These are phyloP conservation scores for Sophora flavescens DNA, from an alignment of 306 rosid species.

Conservation along the genomic window DNA sequence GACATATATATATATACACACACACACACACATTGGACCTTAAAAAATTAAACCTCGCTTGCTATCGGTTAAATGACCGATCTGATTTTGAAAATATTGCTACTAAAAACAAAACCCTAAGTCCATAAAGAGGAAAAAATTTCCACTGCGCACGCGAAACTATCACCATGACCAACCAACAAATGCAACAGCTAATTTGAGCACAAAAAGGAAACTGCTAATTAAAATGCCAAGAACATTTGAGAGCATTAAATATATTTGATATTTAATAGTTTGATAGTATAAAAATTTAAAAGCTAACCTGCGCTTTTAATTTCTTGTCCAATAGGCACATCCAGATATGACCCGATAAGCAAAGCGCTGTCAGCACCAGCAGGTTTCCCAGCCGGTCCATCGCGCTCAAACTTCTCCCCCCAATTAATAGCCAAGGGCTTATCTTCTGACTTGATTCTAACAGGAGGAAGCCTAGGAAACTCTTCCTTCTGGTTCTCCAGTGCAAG, in stretches of 20 bases:
- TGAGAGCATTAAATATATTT: constrained; percentile 25
- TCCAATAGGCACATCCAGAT: constrained; percentile 90
- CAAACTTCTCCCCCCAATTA: constrained; percentile 89
- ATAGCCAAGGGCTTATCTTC: constrained; percentile 77
- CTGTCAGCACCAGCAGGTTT: constrained; percentile 64
- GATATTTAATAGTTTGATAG: constrained; percentile 15
- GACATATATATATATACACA: too few species aligned
- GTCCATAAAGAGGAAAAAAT: constrained; percentile 22
- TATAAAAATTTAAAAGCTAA: constrained; percentile 54
- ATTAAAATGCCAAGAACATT: constrained; percentile 23
- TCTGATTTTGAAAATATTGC: neutral
- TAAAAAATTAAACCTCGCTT: too few species aligned
- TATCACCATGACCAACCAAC: constrained; percentile 24
- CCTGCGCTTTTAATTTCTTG: constrained; percentile 89
- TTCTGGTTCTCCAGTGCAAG: constrained; percentile 67
- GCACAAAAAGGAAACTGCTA: constrained; percentile 9
- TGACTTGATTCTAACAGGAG: constrained; percentile 91
- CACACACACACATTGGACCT: too few species aligned
- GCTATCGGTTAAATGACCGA: too few species aligned
- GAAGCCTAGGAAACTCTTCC: constrained; percentile 91
- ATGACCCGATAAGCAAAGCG: constrained; percentile 77
- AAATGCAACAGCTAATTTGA: constrained; percentile 38
- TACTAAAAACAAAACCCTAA: constrained; percentile 18
- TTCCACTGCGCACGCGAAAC: constrained; percentile 32
- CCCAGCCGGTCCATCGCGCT: constrained; percentile 62